phyloP scores from a whole-genome alignment of 148 eudicot genomes.

The Limonium bicolor region DNA sequence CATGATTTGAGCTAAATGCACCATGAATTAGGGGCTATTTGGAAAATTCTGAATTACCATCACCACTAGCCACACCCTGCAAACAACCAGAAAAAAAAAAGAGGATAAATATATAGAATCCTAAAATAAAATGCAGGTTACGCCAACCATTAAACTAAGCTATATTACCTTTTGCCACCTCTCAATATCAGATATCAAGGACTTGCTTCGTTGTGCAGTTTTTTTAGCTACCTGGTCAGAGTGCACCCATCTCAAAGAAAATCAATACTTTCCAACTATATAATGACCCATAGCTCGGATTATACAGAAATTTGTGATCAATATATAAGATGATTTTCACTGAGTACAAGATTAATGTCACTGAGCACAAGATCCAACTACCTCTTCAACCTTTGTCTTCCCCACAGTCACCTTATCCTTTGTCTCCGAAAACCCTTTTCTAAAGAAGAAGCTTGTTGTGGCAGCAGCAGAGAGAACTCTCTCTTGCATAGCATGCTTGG shows the following conservation, averaged over 20 bases:
- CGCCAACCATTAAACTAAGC: not conserved
- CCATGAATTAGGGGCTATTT: too few relatives aligned
- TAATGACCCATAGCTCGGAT: too few relatives aligned
- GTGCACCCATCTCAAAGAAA: slow-evolving; percentile 2
- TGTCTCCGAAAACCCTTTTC: slow-evolving; percentile 79
- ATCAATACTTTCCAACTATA: not conserved
- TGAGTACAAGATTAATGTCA: too few relatives aligned
- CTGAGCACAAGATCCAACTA: slow-evolving; percentile 9
- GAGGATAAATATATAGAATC: slow-evolving; percentile 11
- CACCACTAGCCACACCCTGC: slow-evolving; percentile 94
- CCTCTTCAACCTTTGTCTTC: slow-evolving; percentile 94
- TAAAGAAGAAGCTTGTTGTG: slow-evolving; percentile 60
- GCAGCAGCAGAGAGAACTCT: slow-evolving; percentile 84
- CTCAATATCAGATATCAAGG: slow-evolving; percentile 74
- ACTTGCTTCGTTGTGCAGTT: slow-evolving; percentile 84
- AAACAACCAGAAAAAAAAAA: slow-evolving; percentile 6
- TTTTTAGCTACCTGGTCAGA: slow-evolving; percentile 91
- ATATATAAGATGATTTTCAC: not conserved
- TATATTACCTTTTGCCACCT: slow-evolving; percentile 81
- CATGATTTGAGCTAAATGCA: not conserved
- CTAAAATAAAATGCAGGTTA: not conserved
- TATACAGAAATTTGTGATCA: too few relatives aligned
- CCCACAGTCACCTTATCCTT: slow-evolving; percentile 85
- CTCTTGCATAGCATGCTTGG: slow-evolving; percentile 92
- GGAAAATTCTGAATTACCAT: slow-evolving; percentile 33